phyloP scores from a whole-genome alignment of 1,284 basidiomycete species.

The Moesziomyces parantarcticus region DNA sequence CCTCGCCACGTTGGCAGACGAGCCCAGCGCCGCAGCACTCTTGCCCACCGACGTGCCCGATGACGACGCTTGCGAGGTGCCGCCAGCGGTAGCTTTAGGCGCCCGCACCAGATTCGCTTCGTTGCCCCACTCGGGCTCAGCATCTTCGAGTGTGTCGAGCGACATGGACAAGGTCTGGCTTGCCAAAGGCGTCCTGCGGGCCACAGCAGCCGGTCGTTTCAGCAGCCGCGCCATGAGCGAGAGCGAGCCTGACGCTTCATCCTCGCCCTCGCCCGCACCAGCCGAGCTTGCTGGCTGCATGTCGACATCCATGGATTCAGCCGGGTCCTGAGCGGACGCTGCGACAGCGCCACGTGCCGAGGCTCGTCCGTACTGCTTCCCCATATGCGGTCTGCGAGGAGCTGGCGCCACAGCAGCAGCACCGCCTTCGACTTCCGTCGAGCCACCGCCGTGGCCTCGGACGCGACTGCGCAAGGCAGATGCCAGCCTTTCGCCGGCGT shows the following conservation, averaged over 20 bases:
- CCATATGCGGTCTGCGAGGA: slow-evolving; percentile 2
- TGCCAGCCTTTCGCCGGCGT: slow-evolving; percentile 14
- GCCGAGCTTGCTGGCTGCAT: background rate
- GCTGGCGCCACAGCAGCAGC: background rate
- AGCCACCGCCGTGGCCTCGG: background rate
- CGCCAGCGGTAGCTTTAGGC: slow-evolving; percentile 22
- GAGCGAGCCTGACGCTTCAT: slow-evolving; percentile 9
- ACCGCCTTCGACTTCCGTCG: background rate
- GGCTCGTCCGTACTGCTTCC: slow-evolving; percentile 21
- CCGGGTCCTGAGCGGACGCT: background rate
- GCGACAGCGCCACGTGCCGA: background rate
- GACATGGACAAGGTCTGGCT: slow-evolving; percentile 4
- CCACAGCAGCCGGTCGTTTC: background rate
- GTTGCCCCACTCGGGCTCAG: slow-evolving; percentile 49
- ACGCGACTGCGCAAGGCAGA: slow-evolving; percentile 19
- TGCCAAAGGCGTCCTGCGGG: background rate
- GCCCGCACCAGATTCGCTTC: slow-evolving; percentile 41
- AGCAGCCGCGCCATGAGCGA: slow-evolving; percentile 30
- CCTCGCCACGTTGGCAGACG: background rate
- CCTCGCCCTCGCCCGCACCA: slow-evolving; percentile 9
- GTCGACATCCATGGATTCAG: slow-evolving; percentile 15
- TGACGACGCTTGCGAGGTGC: slow-evolving; percentile 3
- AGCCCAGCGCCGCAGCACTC: background rate
- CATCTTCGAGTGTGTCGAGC: slow-evolving; percentile 32
- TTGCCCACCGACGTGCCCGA: background rate